Percentiles rank a stretch among this genome's conserved stretches.
These are phyloP conservation scores for Trichoderma citrinoviride DNA, from an alignment of 2,329 filamentous ascomycete genomes.

Conservation along the genomic window DNA sequence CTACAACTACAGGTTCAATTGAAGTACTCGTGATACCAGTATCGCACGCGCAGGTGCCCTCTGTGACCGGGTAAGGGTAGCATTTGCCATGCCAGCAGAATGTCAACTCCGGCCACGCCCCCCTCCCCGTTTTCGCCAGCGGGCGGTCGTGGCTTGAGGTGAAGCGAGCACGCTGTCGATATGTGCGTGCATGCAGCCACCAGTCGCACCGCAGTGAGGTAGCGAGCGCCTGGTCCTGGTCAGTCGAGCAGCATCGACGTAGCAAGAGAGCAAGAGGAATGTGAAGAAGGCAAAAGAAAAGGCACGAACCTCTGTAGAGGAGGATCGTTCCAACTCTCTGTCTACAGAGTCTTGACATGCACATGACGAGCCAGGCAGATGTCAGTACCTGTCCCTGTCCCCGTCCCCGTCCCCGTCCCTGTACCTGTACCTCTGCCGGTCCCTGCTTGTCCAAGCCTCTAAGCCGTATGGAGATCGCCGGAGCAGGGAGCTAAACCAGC, in stretches of 20 bases:
- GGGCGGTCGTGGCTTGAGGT: constrained; percentile 17
- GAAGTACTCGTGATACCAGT: neutral
- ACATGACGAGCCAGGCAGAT: too few relatives aligned
- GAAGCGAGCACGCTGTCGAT: constrained; percentile 15
- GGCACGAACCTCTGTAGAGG: neutral
- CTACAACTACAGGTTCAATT: neutral
- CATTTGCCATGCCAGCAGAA: neutral
- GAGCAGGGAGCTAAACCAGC: constrained; percentile 14
- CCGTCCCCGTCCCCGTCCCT: too few relatives aligned
- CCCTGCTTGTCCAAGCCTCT: neutral
- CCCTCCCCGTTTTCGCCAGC: constrained; percentile 15
- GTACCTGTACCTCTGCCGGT: neutral
- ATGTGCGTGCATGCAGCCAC: constrained; percentile 16
- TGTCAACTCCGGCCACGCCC: constrained; percentile 12
- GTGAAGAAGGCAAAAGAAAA: too few relatives aligned
- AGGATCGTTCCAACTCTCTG: too few relatives aligned
- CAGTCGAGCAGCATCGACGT: neutral
- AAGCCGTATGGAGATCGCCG: constrained; percentile 7
- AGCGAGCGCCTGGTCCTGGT: constrained; percentile 5
- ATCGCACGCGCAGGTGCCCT: too few relatives aligned
- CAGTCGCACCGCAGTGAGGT: constrained; percentile 4
- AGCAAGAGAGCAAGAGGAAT: neutral
- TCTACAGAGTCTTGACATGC: neutral
- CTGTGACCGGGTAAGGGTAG: neutral
- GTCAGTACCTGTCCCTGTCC: neutral